phyloP scores from a whole-genome alignment of 2,329 filamentous ascomycete genomes.

The Aureobasidium zeae region DNA sequence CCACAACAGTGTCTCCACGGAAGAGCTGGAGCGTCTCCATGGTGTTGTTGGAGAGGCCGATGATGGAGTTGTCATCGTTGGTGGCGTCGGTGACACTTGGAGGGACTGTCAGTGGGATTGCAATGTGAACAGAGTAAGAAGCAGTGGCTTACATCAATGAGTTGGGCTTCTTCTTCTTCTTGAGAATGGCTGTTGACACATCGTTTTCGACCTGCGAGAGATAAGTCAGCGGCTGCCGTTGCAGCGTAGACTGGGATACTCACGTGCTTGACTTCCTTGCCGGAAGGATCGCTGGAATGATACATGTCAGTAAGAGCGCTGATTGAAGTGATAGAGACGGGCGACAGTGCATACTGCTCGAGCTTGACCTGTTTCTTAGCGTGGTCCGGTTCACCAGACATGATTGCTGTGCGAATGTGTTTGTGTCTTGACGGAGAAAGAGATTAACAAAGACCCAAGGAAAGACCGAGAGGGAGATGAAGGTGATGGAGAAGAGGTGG shows the following conservation, averaged over 20 bases:
- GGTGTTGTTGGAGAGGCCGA: conserved; percentile 93
- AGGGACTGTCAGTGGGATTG: conserved; percentile 10
- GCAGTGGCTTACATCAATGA: conserved; percentile 74
- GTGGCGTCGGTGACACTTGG: conserved; percentile 89
- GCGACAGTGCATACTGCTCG: conserved; percentile 31
- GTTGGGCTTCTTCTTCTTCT: conserved; percentile 99
- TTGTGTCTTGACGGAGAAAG: not conserved
- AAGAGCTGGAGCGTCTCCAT: conserved; percentile 98
- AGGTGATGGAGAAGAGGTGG: conserved; percentile 8
- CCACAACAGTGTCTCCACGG: conserved; percentile 94
- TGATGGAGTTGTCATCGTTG: conserved; percentile 99
- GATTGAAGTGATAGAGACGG: conserved; percentile 10
- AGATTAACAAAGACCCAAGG: not conserved
- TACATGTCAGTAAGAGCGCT: conserved; percentile 38
- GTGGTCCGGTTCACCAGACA: conserved; percentile 44
- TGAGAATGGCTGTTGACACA: conserved; percentile 89
- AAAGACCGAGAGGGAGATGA: too few species aligned
- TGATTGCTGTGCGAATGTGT: conserved; percentile 22
- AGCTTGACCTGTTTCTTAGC: conserved; percentile 41
- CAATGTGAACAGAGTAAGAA: too few species aligned
- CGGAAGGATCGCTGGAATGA: conserved; percentile 71
- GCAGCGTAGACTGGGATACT: conserved; percentile 27
- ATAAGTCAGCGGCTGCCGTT: conserved; percentile 21
- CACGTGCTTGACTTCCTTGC: conserved; percentile 78
- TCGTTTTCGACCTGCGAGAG: conserved; percentile 63